A percentile compares a stretch with the other conserved stretches of the same genome.
Conservation (phyloP, 2,329 filamentous ascomycete species). For the Zelopaecilomyces penicillatus region DNA sequence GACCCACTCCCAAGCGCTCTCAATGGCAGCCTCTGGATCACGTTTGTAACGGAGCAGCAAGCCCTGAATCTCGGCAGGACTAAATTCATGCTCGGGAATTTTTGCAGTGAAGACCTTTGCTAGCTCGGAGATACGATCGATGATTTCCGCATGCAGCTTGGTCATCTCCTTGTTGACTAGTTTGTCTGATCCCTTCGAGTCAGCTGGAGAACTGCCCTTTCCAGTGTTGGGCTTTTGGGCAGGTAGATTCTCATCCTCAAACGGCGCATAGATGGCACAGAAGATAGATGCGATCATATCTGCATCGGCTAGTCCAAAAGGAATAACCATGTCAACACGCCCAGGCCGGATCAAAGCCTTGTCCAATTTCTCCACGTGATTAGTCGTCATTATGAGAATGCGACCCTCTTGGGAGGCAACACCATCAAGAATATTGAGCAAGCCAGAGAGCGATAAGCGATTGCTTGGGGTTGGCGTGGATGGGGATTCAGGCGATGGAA, state of each 20-base stretch:
- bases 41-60: constrained; percentile 49
- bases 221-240: constrained; percentile 2
- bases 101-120: constrained; percentile 39
- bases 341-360: constrained; percentile 55
- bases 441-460: constrained; percentile 61
- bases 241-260: constrained; percentile 25
- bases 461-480: constrained; percentile 10
- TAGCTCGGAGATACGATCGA: constrained; percentile 35
- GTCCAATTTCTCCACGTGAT: constrained; percentile 53
- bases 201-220: constrained; percentile 7
- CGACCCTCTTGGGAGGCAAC: constrained; percentile 55
- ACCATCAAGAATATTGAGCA: constrained; percentile 76
- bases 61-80: constrained; percentile 53
- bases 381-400: constrained; percentile 60
- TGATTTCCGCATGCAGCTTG: constrained; percentile 25
- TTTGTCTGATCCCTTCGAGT: constrained; percentile 17
- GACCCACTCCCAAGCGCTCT: constrained; percentile 40
- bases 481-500: constrained; percentile 7
- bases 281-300: constrained; percentile 48
- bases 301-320: constrained; percentile 46
- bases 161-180: constrained; percentile 22
- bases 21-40: constrained; percentile 39
- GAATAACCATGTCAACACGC: constrained; percentile 51
- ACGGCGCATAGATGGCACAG: constrained; percentile 48
- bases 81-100: constrained; percentile 49